A percentile compares a stretch with the other conserved stretches of the same genome.
phyloP scores from a whole-genome alignment of 345 rosid species.

The Fremontodendron californicum region DNA sequence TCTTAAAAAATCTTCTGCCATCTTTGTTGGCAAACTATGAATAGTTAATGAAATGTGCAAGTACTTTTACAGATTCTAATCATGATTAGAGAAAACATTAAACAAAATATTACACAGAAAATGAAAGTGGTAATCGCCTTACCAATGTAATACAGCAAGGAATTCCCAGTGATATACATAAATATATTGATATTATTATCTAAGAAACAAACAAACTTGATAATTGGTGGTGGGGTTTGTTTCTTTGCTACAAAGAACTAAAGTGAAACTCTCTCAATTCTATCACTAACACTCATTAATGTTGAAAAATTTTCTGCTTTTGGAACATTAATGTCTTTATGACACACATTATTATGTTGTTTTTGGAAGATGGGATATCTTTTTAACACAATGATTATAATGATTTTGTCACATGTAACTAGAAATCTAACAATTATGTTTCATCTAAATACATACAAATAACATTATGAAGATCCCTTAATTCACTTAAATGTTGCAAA shows the following conservation, averaged over 20 bases:
- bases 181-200: background rate
- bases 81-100: background rate
- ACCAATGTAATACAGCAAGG: background rate
- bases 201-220: background rate
- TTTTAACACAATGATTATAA: background rate
- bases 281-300: background rate
- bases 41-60: background rate
- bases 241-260: background rate
- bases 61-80: background rate
- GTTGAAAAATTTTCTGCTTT: background rate
- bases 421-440: constrained; percentile 8
- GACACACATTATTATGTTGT: background rate
- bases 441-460: background rate
- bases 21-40: background rate
- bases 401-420: constrained; percentile 5
- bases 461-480: background rate
- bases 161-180: background rate
- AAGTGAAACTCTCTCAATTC: background rate
- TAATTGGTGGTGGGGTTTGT: background rate
- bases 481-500: background rate
- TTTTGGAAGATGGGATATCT: background rate
- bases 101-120: background rate
- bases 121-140: background rate
- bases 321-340: background rate
- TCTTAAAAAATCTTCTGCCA: background rate